These are phyloP conservation scores for Conringia planisiliqua DNA, from an alignment of 345 rosid species.

Conservation along the genomic window DNA sequence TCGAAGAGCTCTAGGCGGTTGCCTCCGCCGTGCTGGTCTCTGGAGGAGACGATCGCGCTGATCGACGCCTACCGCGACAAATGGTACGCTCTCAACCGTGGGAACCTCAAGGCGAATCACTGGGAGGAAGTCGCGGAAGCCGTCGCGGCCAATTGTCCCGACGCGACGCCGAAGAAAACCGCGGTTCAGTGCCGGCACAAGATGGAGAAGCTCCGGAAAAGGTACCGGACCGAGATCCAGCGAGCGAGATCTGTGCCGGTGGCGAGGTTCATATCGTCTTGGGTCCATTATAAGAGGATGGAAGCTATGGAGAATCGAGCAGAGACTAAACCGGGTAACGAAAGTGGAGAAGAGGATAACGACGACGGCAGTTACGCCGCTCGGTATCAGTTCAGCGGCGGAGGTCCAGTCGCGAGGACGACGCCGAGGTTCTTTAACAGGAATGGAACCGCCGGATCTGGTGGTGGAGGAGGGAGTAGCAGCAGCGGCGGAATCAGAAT, in stretches of 20 bases:
- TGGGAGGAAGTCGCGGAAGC: constrained; percentile 94
- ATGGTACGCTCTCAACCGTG: constrained; percentile 88
- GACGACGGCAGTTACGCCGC: constrained; percentile 40
- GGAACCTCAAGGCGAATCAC: constrained; percentile 86
- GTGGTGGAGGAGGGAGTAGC: constrained; percentile 32
- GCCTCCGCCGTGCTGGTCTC: constrained; percentile 97
- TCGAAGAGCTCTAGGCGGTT: constrained; percentile 64
- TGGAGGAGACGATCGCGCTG: constrained; percentile 73
- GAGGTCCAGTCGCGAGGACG: constrained; percentile 41
- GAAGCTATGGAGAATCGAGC: constrained; percentile 86
- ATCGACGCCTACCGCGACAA: constrained; percentile 84
- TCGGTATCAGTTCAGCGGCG: constrained; percentile 40
- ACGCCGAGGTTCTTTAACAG: constrained; percentile 62
- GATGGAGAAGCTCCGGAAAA: constrained; percentile 96
- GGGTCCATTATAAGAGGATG: constrained; percentile 88
- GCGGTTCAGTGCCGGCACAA: constrained; percentile 96
- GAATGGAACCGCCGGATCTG: constrained; percentile 34
- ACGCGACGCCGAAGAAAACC: constrained; percentile 61
- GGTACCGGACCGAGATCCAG: constrained; percentile 87
- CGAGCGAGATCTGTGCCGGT: constrained; percentile 83
- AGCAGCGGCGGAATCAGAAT: constrained; percentile 49
- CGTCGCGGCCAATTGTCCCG: constrained; percentile 56
- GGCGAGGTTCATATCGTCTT: constrained; percentile 68
- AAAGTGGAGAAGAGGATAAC: constrained; percentile 21
- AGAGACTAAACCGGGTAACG: constrained; percentile 36